These are phyloP conservation scores for Backusella luteola DNA, from an alignment of 192 early-diverging fungal species.

Conservation along the genomic window DNA sequence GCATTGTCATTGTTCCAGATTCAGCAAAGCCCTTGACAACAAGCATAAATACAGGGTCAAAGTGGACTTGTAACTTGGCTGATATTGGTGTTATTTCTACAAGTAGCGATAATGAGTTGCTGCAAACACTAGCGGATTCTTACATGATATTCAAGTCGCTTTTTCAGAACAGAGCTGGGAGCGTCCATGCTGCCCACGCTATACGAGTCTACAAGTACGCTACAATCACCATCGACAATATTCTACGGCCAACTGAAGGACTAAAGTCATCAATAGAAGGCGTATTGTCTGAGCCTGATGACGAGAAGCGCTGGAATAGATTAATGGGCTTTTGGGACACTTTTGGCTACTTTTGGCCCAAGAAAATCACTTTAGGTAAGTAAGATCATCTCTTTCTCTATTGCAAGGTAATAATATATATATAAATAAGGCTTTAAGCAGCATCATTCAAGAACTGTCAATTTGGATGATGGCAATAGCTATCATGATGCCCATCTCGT, in stretches of 20 bases:
- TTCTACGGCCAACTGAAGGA: constrained; percentile 6
- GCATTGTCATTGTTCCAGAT: neutral
- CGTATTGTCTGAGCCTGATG: neutral
- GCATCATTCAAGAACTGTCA: neutral
- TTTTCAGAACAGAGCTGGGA: neutral
- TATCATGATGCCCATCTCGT: neutral
- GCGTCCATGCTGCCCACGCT: neutral
- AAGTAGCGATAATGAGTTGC: neutral
- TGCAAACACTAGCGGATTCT: constrained; percentile 5
- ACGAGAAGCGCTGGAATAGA: neutral
- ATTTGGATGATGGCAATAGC: neutral
- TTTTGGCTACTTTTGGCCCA: constrained; percentile 22
- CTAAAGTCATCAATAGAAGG: neutral
- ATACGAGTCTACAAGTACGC: neutral
- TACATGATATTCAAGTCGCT: constrained; percentile 12
- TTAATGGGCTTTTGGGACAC: neutral
- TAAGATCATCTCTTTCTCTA: neutral
- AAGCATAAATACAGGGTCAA: neutral
- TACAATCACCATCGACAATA: constrained; percentile 10
- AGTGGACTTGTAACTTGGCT: constrained; percentile 8
- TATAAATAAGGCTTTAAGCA: neutral
- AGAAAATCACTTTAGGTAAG: constrained; percentile 10
- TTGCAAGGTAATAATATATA: too few species aligned
- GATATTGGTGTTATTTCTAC: constrained; percentile 1
- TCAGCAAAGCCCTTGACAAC: neutral